Percentiles rank a stretch among this genome's conserved stretches.
Conservation (phyloP, 805 yeast genomes). For the Schwanniomyces pseudopolymorphus region DNA sequence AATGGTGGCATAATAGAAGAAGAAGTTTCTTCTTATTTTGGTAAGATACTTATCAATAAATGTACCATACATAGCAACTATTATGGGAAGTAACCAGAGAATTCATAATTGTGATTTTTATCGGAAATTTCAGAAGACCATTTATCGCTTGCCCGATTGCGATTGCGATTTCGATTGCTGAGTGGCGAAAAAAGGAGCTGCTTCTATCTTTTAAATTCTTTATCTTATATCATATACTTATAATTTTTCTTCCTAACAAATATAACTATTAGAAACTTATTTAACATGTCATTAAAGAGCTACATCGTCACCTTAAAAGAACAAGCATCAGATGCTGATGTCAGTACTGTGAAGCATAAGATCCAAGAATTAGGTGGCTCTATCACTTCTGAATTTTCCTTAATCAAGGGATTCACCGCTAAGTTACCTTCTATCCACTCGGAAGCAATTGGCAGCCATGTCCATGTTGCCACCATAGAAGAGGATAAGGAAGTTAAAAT, state of each 20-base stretch:
- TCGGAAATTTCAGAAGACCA: neutral
- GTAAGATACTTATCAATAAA: constrained; percentile 29
- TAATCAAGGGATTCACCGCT: constrained; percentile 67
- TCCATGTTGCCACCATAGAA: constrained; percentile 58
- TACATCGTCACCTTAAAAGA: constrained; percentile 50
- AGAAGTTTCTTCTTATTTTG: constrained; percentile 32
- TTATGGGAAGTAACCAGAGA: neutral
- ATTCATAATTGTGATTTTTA: neutral
- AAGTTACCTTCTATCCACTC: constrained; percentile 57
- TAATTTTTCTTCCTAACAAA: neutral
- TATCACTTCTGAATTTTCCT: constrained; percentile 57
- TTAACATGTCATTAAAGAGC: constrained; percentile 27
- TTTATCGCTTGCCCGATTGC: neutral
- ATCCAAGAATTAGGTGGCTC: constrained; percentile 57
- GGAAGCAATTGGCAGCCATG: constrained; percentile 45
- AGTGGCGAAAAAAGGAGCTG: neutral
- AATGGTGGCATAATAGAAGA: constrained; percentile 32
- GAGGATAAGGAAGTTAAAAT: constrained; percentile 67
- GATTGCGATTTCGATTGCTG: neutral
- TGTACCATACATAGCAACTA: constrained; percentile 12
- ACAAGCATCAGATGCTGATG: constrained; percentile 38
- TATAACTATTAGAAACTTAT: neutral
- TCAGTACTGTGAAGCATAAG: constrained; percentile 45
- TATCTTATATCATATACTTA: neutral
- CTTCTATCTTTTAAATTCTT: neutral